Evolutionary conservation across 2,329 filamentous ascomycete species (phyloP).

Genomic region (Tolypocladium endophyticum): DNA sequence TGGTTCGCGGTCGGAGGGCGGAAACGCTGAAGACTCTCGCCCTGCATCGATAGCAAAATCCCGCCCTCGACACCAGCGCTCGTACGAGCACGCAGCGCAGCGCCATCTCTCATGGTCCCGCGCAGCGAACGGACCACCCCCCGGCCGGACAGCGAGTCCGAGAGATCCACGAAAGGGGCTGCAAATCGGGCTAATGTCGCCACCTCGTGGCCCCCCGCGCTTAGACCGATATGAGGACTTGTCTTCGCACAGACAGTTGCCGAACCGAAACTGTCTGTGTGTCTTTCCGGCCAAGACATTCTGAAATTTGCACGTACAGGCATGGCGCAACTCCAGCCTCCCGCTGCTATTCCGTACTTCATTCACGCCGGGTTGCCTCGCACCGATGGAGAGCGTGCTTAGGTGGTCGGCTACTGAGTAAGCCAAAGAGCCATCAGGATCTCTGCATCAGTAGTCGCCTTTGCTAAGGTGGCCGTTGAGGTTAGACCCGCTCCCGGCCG

Average conservation of each 20-base stretch:
- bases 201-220: background rate
- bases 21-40: background rate
- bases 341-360: background rate
- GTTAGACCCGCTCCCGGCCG: background rate
- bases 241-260: background rate
- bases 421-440: background rate
- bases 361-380: no score
- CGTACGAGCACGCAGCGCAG: no score
- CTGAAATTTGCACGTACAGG: background rate
- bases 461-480: background rate
- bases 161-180: background rate
- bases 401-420: background rate
- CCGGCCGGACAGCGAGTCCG: background rate
- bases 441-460: background rate
- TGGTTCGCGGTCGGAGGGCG: background rate
- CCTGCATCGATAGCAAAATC: background rate
- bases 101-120: background rate
- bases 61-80: no score
- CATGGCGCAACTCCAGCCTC: background rate
- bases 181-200: background rate
- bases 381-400: background rate
- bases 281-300: background rate
- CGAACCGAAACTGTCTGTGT: background rate
- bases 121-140: background rate
- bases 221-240: background rate